Evolutionary conservation across 2,329 filamentous ascomycete species (phyloP).

Genomic region (Juglanconis sp.): DNA sequence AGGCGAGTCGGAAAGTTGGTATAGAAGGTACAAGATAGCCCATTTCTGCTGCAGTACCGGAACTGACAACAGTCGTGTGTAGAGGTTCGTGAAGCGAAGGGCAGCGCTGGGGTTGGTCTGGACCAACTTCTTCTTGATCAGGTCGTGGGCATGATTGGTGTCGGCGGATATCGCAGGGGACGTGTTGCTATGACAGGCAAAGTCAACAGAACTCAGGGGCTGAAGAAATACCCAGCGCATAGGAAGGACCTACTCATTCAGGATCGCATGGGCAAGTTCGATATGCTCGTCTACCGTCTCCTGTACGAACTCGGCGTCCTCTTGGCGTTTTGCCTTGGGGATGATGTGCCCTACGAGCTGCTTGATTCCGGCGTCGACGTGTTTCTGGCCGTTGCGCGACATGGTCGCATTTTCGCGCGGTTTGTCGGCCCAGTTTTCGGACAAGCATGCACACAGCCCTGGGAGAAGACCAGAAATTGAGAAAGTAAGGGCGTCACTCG

Average conservation of each 20-base stretch:
- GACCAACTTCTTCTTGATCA: conserved; percentile 86
- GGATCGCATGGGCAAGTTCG: conserved; percentile 46
- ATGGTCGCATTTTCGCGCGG: conserved; percentile 49
- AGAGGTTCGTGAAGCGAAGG: conserved; percentile 83
- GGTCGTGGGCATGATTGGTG: conserved; percentile 86
- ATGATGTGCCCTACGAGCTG: conserved; percentile 74
- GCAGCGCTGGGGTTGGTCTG: conserved; percentile 76
- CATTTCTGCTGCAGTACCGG: conserved; percentile 94
- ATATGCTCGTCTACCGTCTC: conserved; percentile 64
- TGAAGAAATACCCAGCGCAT: neutral
- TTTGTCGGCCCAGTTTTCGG: neutral
- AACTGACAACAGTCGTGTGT: conserved; percentile 82
- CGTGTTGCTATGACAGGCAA: conserved; percentile 8
- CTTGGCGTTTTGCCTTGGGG: conserved; percentile 46
- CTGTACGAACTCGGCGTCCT: conserved; percentile 66
- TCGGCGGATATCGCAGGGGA: conserved; percentile 61
- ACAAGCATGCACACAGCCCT: neutral
- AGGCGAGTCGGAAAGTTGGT: conserved; percentile 72
- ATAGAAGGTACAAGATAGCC: conserved; percentile 89
- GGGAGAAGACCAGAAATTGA: too few species aligned
- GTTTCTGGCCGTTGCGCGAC: conserved; percentile 55
- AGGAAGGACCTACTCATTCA: conserved; percentile 44
- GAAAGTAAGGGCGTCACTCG: neutral
- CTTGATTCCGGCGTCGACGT: conserved; percentile 75
- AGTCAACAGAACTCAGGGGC: conserved; percentile 4